Base-by-base conservation (phyloP, 2,329 filamentous ascomycete species). In the Lachnellula occidentalis region DNA sequence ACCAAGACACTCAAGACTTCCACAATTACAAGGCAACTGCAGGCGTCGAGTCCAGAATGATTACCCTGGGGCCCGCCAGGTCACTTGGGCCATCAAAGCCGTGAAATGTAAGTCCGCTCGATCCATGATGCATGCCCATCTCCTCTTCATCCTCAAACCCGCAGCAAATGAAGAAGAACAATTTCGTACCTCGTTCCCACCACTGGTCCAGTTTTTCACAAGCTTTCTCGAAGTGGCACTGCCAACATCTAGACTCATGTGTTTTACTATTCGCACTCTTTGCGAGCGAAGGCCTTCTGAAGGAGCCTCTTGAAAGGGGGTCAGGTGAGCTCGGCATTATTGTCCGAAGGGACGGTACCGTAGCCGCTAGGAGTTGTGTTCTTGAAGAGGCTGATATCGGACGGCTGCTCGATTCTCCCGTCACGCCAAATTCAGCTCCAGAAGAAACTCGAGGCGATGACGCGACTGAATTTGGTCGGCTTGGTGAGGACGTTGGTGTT, bases 111-210 rank as follows among this genome's bases (percentile, higher is more conserved):
- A 6, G 8, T 36, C 34, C 34, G 24, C 8, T 21, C 36, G 19
- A n/a, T 22, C 50, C 43, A 15, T 17, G 31, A 22, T 22, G 34
- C 1, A 50, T 19, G 31, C 41, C 48, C 12, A 34, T 48, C n/a
- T 56, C 50, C 36, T 62, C 62, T n/a, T 65, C 58, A n/a, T 61
- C 42, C 48, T 61, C 58, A 43, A 58, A 49, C 9, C 62, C 64
- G 58, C 64, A 67, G 41, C 64, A 67, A 19, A 62, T 45, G 50
- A 63, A 61, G 34, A 61, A 66, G 3, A 63, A 2, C 46, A 60
- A 59, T 17, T 63, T 49, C 2, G 53, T 50, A 17, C 50, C 55
- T 7, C 50, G 47, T 11, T 54, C 37, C 53, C 61, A 63, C 56
- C 57, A 64, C 41, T 56, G 21, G 50, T 67, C 53, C 37, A 64